Conservation (phyloP, 2,329 filamentous ascomycete species). For the Paraphaeosphaeria minitans region DNA sequence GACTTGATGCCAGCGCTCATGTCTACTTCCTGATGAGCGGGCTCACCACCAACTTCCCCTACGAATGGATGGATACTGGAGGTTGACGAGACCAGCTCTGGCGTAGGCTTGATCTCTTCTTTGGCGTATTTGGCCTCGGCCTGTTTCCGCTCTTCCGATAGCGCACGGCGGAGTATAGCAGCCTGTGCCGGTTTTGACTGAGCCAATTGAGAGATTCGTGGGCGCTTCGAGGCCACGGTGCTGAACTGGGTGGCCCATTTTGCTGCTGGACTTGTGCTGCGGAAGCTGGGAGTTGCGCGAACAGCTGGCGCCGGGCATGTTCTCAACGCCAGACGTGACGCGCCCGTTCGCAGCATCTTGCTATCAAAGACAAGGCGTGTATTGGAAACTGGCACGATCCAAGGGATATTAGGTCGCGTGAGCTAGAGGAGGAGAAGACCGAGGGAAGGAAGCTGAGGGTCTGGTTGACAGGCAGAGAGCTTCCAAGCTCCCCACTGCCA, state of each 20-base stretch:
- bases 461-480: not conserved
- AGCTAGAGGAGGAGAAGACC: not conserved
- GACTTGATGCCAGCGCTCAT: conserved; percentile 54
- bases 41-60: conserved; percentile 43
- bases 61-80: conserved; percentile 56
- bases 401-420: not conserved
- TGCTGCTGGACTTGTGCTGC: conserved; percentile 24
- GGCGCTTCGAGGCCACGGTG: conserved; percentile 44
- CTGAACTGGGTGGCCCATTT: conserved; percentile 52
- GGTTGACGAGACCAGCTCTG: conserved; percentile 63
- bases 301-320: conserved; percentile 40
- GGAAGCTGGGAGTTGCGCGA: conserved; percentile 35
- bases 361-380: not conserved
- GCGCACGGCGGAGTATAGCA: conserved; percentile 48
- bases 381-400: not conserved
- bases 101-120: conserved; percentile 63
- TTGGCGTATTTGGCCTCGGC: conserved; percentile 61
- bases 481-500: conserved; percentile 13
- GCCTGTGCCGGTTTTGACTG: conserved; percentile 41
- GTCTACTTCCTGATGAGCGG: conserved; percentile 47
- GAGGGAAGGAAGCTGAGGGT: not conserved
- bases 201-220: conserved; percentile 36
- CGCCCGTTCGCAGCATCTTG: conserved; percentile 53
- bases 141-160: conserved; percentile 58
- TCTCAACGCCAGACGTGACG: conserved; percentile 49